phyloP scores from a whole-genome alignment of 768 basidiomycete genomes.

The Amyloporia xantha region DNA sequence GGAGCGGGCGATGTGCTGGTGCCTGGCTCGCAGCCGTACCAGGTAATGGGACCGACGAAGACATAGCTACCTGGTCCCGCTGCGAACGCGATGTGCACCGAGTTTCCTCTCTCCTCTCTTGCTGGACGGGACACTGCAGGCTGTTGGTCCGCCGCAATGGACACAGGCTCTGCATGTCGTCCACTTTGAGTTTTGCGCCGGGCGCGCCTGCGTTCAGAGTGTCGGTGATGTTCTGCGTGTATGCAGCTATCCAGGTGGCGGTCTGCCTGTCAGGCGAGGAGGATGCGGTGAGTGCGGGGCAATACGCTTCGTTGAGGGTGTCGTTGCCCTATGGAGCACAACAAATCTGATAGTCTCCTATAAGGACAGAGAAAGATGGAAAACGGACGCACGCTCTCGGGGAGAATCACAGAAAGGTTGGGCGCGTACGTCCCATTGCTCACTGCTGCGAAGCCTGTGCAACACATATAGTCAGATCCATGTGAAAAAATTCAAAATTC shows the following conservation, averaged over 20 bases:
- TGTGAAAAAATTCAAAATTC: too few relatives aligned
- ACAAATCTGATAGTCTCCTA: constrained; percentile 27
- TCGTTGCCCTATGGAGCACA: constrained; percentile 50
- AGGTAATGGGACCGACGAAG: too few relatives aligned
- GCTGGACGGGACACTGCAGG: too few relatives aligned
- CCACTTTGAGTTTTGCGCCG: constrained; percentile 49
- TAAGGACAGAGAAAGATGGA: background rate
- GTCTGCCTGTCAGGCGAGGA: constrained; percentile 38
- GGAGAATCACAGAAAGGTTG: constrained; percentile 47
- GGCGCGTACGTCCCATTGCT: constrained; percentile 41
- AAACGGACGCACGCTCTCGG: constrained; percentile 39
- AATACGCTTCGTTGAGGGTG: constrained; percentile 62
- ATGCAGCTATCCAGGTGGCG: constrained; percentile 48
- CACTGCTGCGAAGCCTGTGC: constrained; percentile 53
- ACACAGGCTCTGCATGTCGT: constrained; percentile 52
- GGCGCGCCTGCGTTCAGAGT: constrained; percentile 57
- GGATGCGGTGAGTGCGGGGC: constrained; percentile 38
- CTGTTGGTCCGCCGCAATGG: too few relatives aligned
- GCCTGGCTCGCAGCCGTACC: too few relatives aligned
- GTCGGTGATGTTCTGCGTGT: constrained; percentile 45
- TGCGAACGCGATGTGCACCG: too few relatives aligned
- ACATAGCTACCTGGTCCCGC: too few relatives aligned
- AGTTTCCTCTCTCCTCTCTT: too few relatives aligned
- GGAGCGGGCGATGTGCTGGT: too few relatives aligned
- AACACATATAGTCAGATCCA: too few relatives aligned